These are phyloP conservation scores for Termitomyces sp. DNA, from an alignment of 768 basidiomycete species.

Conservation along the genomic window DNA sequence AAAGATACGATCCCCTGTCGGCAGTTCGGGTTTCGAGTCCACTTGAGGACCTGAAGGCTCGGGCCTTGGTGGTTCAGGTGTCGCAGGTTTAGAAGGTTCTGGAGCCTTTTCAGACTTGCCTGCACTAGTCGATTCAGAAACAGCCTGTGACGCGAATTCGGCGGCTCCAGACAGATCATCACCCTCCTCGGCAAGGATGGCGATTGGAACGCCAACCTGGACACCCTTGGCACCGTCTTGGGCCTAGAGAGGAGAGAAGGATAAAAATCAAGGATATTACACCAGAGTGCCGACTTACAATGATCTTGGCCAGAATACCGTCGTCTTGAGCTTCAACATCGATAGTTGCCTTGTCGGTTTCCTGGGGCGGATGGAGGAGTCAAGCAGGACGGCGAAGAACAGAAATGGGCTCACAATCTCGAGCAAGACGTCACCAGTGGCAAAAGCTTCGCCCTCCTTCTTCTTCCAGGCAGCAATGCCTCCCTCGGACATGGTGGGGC, in stretches of 20 bases:
- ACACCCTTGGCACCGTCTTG: conserved; percentile 86
- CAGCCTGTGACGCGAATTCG: conserved; percentile 64
- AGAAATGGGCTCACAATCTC: conserved; percentile 69
- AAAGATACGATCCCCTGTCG: conserved; percentile 80
- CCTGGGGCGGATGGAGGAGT: conserved; percentile 42
- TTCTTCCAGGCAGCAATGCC: conserved; percentile 98
- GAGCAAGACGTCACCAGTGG: conserved; percentile 89
- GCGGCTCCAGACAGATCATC: conserved; percentile 87
- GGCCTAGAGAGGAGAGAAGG: conserved; percentile 42
- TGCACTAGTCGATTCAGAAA: conserved; percentile 40
- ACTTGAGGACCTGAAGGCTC: conserved; percentile 32
- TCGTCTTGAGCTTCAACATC: conserved; percentile 99
- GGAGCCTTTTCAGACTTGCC: conserved; percentile 20
- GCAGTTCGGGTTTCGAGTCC: conserved; percentile 52
- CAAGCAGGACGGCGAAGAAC: conserved; percentile 11
- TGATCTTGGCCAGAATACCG: conserved; percentile 93
- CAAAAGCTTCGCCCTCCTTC: conserved; percentile 89
- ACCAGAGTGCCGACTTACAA: conserved; percentile 51
- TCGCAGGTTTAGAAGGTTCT: conserved; percentile 17
- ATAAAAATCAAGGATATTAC: not conserved
- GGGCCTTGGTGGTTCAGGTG: conserved; percentile 23
- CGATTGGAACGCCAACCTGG: conserved; percentile 84
- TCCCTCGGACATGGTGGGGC: conserved; percentile 99
- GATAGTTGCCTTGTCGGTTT: conserved; percentile 99
- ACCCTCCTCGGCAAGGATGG: conserved; percentile 91